phyloP scores from a whole-genome alignment of 2,329 filamentous ascomycete species.

The Seiridium unicorne region DNA sequence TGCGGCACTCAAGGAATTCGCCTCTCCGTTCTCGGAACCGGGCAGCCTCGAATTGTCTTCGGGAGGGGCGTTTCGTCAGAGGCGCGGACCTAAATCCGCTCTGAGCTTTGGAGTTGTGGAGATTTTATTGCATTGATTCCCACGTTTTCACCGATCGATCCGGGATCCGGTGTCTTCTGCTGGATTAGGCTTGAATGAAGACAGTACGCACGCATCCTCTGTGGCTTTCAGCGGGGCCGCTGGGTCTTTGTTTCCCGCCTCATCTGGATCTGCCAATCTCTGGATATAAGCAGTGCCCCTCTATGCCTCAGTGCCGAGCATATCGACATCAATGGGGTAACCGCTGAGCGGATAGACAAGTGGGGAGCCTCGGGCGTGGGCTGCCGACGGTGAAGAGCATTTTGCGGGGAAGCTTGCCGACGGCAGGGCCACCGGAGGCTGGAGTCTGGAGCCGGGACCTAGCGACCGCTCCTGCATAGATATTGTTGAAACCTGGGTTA shows the following conservation, averaged over 20 bases:
- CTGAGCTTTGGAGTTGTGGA: not conserved
- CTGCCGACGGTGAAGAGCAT: not conserved
- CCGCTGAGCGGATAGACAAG: not conserved
- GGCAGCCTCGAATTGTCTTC: not conserved
- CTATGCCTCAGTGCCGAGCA: too few species aligned
- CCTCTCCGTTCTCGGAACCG: conserved; percentile 6
- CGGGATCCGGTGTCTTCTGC: not conserved
- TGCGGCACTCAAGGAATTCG: not conserved
- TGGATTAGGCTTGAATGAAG: not conserved
- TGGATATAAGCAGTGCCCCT: too few species aligned
- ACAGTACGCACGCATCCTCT: not conserved
- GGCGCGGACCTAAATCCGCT: not conserved
- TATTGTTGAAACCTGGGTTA: not conserved
- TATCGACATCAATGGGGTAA: not conserved
- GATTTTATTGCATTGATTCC: not conserved
- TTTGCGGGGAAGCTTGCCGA: conserved; percentile 4
- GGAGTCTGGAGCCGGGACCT: not conserved
- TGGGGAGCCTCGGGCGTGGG: not conserved
- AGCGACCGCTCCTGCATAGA: not conserved
- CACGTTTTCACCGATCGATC: not conserved
- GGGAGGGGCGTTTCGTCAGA: conserved; percentile 5
- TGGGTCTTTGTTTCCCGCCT: not conserved
- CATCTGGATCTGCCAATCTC: too few species aligned
- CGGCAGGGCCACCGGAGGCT: not conserved
- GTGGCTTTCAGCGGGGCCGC: not conserved